phyloP scores from a whole-genome alignment of 2,329 filamentous ascomycete species.

The Graphilbum fragrans region DNA sequence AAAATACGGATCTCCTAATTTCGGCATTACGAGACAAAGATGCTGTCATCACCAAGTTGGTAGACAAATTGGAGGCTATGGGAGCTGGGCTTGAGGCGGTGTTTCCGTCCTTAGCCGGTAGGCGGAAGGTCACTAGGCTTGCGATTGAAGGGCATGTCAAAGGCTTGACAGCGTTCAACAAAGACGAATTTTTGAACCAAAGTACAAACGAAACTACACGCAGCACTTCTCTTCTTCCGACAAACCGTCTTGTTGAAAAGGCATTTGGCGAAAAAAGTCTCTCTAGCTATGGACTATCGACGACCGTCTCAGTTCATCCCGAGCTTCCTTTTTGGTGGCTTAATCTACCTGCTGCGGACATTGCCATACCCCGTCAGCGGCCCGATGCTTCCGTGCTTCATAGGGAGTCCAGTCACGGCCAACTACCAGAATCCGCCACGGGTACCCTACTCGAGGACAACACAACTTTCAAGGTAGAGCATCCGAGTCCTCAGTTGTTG shows the following conservation, averaged over 20 bases:
- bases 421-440: too few relatives aligned
- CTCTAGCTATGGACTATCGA: too few relatives aligned
- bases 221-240: too few relatives aligned
- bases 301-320: too few relatives aligned
- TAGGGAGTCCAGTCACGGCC: too few relatives aligned
- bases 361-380: too few relatives aligned
- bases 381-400: too few relatives aligned
- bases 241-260: slow-evolving; percentile 20
- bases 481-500: slow-evolving; percentile 19
- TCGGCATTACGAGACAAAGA: slow-evolving; percentile 37
- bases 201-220: too few relatives aligned
- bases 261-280: slow-evolving; percentile 23
- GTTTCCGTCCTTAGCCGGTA: slow-evolving; percentile 34
- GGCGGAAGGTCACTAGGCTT: slow-evolving; percentile 30
- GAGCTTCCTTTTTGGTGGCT: too few relatives aligned
- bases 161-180: slow-evolving; percentile 37
- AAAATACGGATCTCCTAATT: slow-evolving; percentile 30
- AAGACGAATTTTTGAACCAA: slow-evolving; percentile 23
- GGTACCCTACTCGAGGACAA: too few relatives aligned
- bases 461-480: too few relatives aligned
- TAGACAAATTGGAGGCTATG: slow-evolving; percentile 41
- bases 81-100: slow-evolving; percentile 40
- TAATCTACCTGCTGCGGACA: too few relatives aligned
- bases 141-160: slow-evolving; percentile 35
- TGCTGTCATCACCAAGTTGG: slow-evolving; percentile 32